Percentiles rank a stretch among this genome's conserved stretches.
Conservation (phyloP, 2,329 filamentous ascomycete genomes). For the Bipolaris sorokiniana region DNA sequence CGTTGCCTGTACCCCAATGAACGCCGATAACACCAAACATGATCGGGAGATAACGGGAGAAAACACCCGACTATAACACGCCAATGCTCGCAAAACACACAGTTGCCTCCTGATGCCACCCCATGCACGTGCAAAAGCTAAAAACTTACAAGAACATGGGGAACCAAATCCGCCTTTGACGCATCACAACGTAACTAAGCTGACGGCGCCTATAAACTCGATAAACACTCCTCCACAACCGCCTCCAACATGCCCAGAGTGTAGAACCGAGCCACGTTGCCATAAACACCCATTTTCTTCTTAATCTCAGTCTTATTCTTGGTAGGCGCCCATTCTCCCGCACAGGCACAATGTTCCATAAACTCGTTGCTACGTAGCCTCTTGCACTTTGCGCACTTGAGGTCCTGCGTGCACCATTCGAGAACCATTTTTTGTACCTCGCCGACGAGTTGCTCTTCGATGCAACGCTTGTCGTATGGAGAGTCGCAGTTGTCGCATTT, state of each 20-base stretch:
- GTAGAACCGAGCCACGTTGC: conserved; percentile 78
- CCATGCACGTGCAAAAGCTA: neutral
- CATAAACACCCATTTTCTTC: conserved; percentile 71
- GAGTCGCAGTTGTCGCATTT: conserved; percentile 76
- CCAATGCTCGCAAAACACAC: neutral
- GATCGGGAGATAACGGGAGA: neutral
- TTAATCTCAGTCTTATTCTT: conserved; percentile 70
- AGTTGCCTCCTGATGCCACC: neutral
- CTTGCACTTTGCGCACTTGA: conserved; percentile 78
- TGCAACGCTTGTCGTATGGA: conserved; percentile 75
- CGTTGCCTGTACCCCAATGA: neutral
- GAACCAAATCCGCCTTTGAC: neutral
- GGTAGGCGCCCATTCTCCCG: conserved; percentile 80
- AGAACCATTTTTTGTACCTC: conserved; percentile 76
- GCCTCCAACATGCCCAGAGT: conserved; percentile 79
- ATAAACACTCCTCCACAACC: conserved; percentile 71
- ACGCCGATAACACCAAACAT: neutral
- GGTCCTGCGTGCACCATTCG: conserved; percentile 86
- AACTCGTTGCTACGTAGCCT: conserved; percentile 83
- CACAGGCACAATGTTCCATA: conserved; percentile 95
- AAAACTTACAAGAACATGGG: neutral
- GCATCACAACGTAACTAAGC: neutral
- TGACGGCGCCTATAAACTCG: conserved; percentile 42
- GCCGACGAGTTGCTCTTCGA: conserved; percentile 83
- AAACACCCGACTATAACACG: neutral